phyloP scores from a whole-genome alignment of 2,329 filamentous ascomycete genomes.

The Exserohilum rostratum region DNA sequence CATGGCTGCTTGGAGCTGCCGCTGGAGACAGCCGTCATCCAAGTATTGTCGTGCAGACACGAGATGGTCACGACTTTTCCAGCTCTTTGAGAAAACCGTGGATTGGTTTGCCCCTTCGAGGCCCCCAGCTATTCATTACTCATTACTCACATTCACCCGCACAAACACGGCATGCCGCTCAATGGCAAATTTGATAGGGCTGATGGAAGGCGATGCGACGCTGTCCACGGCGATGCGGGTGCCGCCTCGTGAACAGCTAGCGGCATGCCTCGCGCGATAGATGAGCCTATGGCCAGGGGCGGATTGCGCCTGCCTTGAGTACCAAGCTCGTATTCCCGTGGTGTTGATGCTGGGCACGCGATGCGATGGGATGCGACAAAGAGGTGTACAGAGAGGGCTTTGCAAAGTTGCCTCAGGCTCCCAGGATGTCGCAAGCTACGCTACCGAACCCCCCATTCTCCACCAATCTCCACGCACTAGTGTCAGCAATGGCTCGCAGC shows the following conservation, averaged over 20 bases:
- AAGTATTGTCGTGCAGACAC: background rate
- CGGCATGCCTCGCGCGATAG: conserved; percentile 1
- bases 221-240: background rate
- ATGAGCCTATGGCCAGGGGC: background rate
- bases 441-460: conserved; percentile 26
- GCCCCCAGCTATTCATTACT: background rate
- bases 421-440: background rate
- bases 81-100: background rate
- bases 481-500: conserved; percentile 31
- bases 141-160: conserved; percentile 1
- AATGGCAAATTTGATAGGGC: conserved; percentile 8
- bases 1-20: background rate
- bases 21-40: background rate
- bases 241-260: background rate
- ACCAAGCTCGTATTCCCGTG: conserved; percentile 4
- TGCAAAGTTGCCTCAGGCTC: conserved; percentile 11
- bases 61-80: background rate
- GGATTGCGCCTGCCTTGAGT: conserved; percentile 3
- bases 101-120: background rate
- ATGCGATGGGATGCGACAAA: conserved; percentile 4
- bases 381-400: conserved; percentile 4
- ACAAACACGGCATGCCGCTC: conserved; percentile 3
- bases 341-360: conserved; percentile 8
- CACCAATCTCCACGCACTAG: conserved; percentile 36
- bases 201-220: conserved; percentile 7